Evolutionary conservation across 2,329 filamentous ascomycete species (phyloP).

Genomic region (Cercospora sp.): DNA sequence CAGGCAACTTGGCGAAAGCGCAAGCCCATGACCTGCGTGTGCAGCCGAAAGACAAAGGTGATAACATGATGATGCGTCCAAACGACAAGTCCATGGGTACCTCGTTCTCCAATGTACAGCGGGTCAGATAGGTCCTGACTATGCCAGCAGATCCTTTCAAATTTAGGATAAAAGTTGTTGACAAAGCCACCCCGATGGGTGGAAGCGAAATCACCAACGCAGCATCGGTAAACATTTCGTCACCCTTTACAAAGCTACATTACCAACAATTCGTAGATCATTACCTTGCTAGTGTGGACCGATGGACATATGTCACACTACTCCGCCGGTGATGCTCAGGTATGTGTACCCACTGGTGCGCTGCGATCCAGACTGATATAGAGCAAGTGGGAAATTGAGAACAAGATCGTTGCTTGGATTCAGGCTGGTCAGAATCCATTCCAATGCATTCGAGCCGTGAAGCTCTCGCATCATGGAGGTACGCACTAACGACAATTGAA

Average conservation of each 20-base stretch:
- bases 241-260: not conserved
- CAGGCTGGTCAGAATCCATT: not conserved
- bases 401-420: not conserved
- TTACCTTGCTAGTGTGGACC: conserved; percentile 5
- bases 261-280: not conserved
- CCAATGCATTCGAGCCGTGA: not conserved
- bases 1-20: too few relatives aligned
- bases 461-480: not conserved
- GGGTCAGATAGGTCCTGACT: not conserved
- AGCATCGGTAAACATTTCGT: not conserved
- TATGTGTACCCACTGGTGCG: not conserved
- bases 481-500: not conserved
- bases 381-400: not conserved
- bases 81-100: not conserved
- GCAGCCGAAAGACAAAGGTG: not conserved
- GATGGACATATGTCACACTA: conserved; percentile 13
- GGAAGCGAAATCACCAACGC: not conserved
- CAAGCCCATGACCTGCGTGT: too few relatives aligned
- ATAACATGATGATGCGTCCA: not conserved
- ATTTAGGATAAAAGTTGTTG: not conserved
- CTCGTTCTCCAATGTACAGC: too few relatives aligned
- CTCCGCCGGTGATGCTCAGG: conserved; percentile 11
- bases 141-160: not conserved
- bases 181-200: not conserved
- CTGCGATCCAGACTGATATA: too few relatives aligned